These are phyloP conservation scores for Triticum urartu DNA, from an alignment of 176 grass and related monocot genomes.

Conservation along the genomic window DNA sequence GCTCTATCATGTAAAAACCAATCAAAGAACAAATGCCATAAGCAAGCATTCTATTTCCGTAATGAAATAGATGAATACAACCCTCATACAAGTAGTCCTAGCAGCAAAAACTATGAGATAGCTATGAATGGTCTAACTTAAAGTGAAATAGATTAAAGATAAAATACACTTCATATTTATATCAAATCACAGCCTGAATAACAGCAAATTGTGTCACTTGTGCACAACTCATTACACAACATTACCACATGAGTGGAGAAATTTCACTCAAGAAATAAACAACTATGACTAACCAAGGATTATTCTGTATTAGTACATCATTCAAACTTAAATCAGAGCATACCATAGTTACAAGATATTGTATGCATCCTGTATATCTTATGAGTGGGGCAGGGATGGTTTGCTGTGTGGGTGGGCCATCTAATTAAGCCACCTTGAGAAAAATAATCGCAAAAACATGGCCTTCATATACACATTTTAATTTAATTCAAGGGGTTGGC, in stretches of 20 bases:
- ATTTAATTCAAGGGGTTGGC: no score
- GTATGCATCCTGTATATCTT: no score
- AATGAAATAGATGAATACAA: neutral
- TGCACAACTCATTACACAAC: neutral
- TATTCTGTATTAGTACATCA: neutral
- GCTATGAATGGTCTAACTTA: neutral
- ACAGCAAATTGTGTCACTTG: neutral
- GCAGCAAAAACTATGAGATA: neutral
- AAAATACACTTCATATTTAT: neutral
- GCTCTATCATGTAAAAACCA: constrained; percentile 66
- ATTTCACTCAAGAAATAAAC: neutral
- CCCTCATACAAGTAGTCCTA: neutral
- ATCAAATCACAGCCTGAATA: neutral
- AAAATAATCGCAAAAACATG: no score
- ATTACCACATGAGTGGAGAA: neutral
- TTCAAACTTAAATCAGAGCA: no score
- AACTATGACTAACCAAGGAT: neutral
- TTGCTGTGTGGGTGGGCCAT: no score
- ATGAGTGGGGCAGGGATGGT: no score
- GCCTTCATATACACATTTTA: no score
- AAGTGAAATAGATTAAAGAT: neutral
- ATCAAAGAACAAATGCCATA: neutral
- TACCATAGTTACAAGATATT: no score
- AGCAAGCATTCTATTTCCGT: no score
- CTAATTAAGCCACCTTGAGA: no score